Evolutionary conservation across 2,329 filamentous ascomycete genomes (phyloP), one percentile per base, ranked within the genome.

Genomic region (Alternaria arbusti): DNA sequence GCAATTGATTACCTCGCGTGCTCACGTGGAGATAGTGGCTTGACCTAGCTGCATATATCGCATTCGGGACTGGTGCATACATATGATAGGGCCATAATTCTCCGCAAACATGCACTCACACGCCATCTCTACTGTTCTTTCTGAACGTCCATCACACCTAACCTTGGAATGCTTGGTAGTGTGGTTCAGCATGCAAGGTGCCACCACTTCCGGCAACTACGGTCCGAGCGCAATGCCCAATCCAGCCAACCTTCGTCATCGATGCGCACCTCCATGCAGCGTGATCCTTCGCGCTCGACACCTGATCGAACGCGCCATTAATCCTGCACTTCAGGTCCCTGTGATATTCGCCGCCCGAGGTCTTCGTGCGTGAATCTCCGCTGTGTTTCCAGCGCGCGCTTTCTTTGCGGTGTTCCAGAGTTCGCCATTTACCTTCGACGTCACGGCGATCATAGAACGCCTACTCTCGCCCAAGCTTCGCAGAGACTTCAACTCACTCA

Each of bases 21-120:
- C 36, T 57, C 58, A 57, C 61, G 61, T 61, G 58, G 54, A 62
- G 50, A 22, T 51, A 55, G 60, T 57, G 49, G 59, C 62, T 40
- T 57, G 54, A 15, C 28, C 43, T 43, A 63, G 59, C 63, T 52
- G 55, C 54, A 59, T 46, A 47, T 20, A 30, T 54, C n/a, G 59
- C 55, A 55, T 40, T 46, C 36, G 49, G 7, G 30, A 30, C 49
- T 23, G 30, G 36, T 26, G 32, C 52, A 44, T 26, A 23, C 52
- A 20, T 23, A 52, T 36, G 30, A 36, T 23, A 52, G 20, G 17
- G 49, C 49, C 30, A 40, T 52, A n/a, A 36, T 52, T 17, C 30
- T 36, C 20, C 20, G 36, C 20, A 4, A 52, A 25, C 20, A 40
- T 52, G 30, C 28, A 40, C 28, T 52, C 49, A 5, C 28, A 32